A percentile compares a stretch with the other conserved stretches of the same genome.
Evolutionary conservation across 306 rosid genomes (phyloP).

Genomic region (Citrullus mucosospermus): DNA sequence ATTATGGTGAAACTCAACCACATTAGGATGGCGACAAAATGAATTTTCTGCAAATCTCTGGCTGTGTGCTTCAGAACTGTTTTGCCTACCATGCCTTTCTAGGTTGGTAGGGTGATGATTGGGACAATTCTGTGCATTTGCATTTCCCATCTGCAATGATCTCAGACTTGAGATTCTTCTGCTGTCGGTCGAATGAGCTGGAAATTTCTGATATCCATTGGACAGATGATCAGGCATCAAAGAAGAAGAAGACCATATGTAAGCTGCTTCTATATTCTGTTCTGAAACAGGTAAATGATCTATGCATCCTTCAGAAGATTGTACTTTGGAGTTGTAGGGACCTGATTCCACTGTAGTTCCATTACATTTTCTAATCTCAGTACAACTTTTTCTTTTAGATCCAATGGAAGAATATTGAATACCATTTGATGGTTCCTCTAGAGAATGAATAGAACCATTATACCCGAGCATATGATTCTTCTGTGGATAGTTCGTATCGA

Average conservation of each 20-base stretch:
- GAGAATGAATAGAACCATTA: slow-evolving; percentile 36
- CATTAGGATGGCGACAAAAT: slow-evolving; percentile 36
- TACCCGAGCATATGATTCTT: slow-evolving; percentile 31
- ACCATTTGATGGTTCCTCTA: slow-evolving; percentile 40
- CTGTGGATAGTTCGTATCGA: slow-evolving; percentile 19
- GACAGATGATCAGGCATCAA: slow-evolving; percentile 29
- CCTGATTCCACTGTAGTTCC: slow-evolving; percentile 32
- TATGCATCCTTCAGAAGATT: slow-evolving; percentile 39
- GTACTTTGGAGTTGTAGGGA: slow-evolving; percentile 30
- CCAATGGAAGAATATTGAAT: slow-evolving; percentile 38
- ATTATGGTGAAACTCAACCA: slow-evolving; percentile 43
- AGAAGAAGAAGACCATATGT: slow-evolving; percentile 52
- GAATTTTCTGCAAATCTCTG: slow-evolving; percentile 44
- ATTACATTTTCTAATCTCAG: slow-evolving; percentile 38
- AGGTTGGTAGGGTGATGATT: slow-evolving; percentile 33
- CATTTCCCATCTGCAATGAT: slow-evolving; percentile 34
- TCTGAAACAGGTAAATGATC: slow-evolving; percentile 35
- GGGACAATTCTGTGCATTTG: slow-evolving; percentile 29
- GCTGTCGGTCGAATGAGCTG: slow-evolving; percentile 36
- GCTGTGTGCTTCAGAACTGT: slow-evolving; percentile 36
- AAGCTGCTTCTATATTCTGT: slow-evolving; percentile 46
- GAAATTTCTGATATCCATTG: slow-evolving; percentile 33
- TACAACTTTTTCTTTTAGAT: slow-evolving; percentile 38
- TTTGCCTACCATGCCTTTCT: slow-evolving; percentile 38
- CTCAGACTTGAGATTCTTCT: slow-evolving; percentile 17